A percentile compares a stretch with the other conserved stretches of the same genome.
Evolutionary conservation across 2,329 filamentous ascomycete genomes (phyloP).

Genomic region (Sclerotinia nivalis): DNA sequence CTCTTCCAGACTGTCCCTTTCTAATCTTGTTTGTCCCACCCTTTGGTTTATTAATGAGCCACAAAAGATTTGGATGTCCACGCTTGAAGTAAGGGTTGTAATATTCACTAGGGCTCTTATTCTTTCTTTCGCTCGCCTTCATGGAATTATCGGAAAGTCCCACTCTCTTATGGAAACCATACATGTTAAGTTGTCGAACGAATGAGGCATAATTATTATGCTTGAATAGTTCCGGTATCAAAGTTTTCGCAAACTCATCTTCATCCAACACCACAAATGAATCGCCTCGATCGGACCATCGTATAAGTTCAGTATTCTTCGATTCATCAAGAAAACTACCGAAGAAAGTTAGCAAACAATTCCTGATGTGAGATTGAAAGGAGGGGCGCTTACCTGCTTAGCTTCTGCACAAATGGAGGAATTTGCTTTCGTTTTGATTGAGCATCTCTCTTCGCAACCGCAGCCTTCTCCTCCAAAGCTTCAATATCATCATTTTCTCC

Average conservation of each 20-base stretch:
- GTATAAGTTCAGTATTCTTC: conserved; percentile 91
- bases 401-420: conserved; percentile 94
- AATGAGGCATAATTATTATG: conserved; percentile 80
- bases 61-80: conserved; percentile 86
- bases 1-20: conserved; percentile 49
- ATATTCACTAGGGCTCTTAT: conserved; percentile 98
- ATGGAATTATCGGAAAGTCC: conserved; percentile 95
- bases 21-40: conserved; percentile 59
- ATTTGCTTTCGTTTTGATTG: conserved; percentile 93
- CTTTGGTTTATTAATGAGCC: conserved; percentile 96
- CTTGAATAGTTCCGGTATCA: conserved; percentile 76
- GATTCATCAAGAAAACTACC: conserved; percentile 86
- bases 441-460: conserved; percentile 81
- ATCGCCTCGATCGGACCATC: conserved; percentile 95
- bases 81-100: conserved; percentile 95
- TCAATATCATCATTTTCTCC: conserved; percentile 72
- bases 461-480: conserved; percentile 75
- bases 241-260: conserved; percentile 76
- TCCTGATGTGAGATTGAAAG: conserved; percentile 15
- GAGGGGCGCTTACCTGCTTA: conserved; percentile 74
- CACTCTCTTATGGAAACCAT: conserved; percentile 69
- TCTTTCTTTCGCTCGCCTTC: conserved; percentile 94
- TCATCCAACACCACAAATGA: conserved; percentile 97
- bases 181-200: conserved; percentile 69
- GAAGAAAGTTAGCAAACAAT: conserved; percentile 35